Evolutionary conservation across 2,329 filamentous ascomycete genomes (phyloP).

Genomic region (Talaromyces albobiverticillius): DNA sequence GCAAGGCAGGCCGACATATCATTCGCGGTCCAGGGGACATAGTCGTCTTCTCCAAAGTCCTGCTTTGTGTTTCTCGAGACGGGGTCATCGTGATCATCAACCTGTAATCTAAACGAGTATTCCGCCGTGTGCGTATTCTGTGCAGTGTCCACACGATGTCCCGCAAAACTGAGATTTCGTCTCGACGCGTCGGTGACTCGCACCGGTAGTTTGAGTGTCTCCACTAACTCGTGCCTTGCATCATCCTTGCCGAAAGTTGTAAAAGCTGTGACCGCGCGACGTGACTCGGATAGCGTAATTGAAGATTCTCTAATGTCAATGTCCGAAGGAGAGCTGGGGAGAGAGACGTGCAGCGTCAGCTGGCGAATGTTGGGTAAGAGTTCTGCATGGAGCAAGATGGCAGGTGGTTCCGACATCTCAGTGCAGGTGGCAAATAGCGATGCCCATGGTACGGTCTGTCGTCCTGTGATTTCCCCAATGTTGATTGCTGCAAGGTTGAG

Average conservation of each 20-base stretch:
- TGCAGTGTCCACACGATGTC: constrained; percentile 8
- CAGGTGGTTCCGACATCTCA: constrained; percentile 4
- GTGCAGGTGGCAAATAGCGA: neutral
- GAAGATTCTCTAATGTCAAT: constrained; percentile 16
- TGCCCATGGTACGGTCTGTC: neutral
- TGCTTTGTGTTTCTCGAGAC: constrained; percentile 17
- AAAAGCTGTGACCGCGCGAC: constrained; percentile 33
- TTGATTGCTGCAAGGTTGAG: too few species aligned
- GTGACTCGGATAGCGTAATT: constrained; percentile 34
- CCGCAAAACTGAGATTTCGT: constrained; percentile 18
- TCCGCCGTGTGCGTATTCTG: constrained; percentile 32
- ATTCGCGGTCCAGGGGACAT: constrained; percentile 38
- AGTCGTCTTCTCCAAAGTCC: constrained; percentile 24
- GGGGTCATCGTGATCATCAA: constrained; percentile 42
- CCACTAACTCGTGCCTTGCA: constrained; percentile 17
- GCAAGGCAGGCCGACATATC: constrained; percentile 32
- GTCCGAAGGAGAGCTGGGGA: constrained; percentile 27
- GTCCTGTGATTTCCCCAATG: neutral
- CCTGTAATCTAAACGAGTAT: constrained; percentile 53
- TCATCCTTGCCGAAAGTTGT: constrained; percentile 27
- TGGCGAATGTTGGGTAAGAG: constrained; percentile 60
- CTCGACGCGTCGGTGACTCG: constrained; percentile 29
- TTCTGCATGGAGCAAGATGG: constrained; percentile 56
- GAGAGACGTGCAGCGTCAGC: constrained; percentile 55
- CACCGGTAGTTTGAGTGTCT: constrained; percentile 50